Evolutionary conservation across 2,329 filamentous ascomycete genomes (phyloP).

Genomic region (Stromatinia cepivora): DNA sequence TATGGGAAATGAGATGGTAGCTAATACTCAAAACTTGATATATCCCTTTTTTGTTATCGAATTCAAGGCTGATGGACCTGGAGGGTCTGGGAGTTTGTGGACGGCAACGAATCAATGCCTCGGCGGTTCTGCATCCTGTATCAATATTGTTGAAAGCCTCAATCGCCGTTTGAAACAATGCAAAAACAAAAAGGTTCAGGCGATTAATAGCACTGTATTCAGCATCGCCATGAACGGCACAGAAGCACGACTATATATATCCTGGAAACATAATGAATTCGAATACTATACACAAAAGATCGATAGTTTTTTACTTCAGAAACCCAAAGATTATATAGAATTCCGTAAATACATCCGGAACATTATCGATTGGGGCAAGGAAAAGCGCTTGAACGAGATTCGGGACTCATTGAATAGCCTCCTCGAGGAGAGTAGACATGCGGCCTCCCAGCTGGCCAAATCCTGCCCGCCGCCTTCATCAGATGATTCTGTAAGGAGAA

Average conservation of each 20-base stretch:
- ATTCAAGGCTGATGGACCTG: conserved; percentile 5
- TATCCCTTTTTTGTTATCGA: conserved; percentile 13
- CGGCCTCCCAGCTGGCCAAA: too few relatives aligned
- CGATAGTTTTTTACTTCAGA: conserved; percentile 40
- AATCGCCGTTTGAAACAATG: conserved; percentile 31
- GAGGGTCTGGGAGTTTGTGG: conserved; percentile 2
- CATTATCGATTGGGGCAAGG: conserved; percentile 3
- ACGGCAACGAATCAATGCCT: conserved; percentile 25
- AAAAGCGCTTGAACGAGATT: background rate
- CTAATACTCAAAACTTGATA: conserved; percentile 26
- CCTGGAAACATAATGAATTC: conserved; percentile 42
- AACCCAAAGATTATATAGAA: conserved; percentile 35
- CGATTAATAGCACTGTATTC: conserved; percentile 39
- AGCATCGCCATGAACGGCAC: conserved; percentile 41
- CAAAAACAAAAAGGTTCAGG: conserved; percentile 27
- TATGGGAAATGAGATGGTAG: conserved; percentile 30
- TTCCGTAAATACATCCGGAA: background rate
- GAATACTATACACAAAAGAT: conserved; percentile 38
- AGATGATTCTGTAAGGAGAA: too few relatives aligned
- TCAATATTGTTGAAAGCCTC: conserved; percentile 39
- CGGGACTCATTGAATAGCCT: conserved; percentile 42
- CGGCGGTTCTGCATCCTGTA: conserved; percentile 33
- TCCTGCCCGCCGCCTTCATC: too few relatives aligned
- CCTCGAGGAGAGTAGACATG: conserved; percentile 24
- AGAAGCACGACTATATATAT: conserved; percentile 16